Conservation (phyloP, 176 grass and related monocot genomes). For the Puya raimondii region DNA sequence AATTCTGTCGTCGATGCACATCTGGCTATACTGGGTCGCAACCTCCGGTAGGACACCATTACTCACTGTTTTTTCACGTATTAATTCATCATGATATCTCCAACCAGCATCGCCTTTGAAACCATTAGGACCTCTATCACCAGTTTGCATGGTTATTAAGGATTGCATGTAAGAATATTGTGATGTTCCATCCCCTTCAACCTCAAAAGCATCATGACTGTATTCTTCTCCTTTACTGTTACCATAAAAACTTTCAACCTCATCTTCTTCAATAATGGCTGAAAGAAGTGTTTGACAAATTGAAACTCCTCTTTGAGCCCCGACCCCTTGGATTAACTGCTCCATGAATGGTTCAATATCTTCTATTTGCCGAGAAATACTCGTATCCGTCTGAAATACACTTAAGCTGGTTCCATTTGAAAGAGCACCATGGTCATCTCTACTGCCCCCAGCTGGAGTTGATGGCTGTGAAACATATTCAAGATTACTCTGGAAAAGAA, state of each 20-base stretch:
- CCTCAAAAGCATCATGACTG: slow-evolving; percentile 40
- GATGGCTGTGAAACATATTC: slow-evolving; percentile 59
- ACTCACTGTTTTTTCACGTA: slow-evolving; percentile 23
- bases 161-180: slow-evolving; percentile 36
- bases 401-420: slow-evolving; percentile 39
- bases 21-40: slow-evolving; percentile 51
- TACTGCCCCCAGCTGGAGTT: slow-evolving; percentile 36
- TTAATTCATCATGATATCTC: slow-evolving; percentile 43
- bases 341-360: slow-evolving; percentile 56
- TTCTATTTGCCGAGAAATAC: slow-evolving; percentile 41
- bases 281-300: slow-evolving; percentile 69
- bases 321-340: slow-evolving; percentile 53
- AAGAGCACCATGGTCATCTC: slow-evolving; percentile 34
- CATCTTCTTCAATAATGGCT: slow-evolving; percentile 66
- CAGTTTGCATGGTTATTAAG: slow-evolving; percentile 33
- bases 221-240: slow-evolving; percentile 31
- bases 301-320: slow-evolving; percentile 29
- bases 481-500: slow-evolving; percentile 43
- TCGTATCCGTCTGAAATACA: slow-evolving; percentile 39
- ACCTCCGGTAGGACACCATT: slow-evolving; percentile 27
- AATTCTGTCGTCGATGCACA: slow-evolving; percentile 64
- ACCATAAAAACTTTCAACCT: slow-evolving; percentile 40
- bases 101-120: slow-evolving; percentile 41
- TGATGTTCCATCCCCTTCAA: slow-evolving; percentile 42
- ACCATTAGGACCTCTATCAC: slow-evolving; percentile 38